Percentiles rank a stretch among this genome's conserved stretches.
These are phyloP conservation scores for Scheffersomyces cryptocercus DNA, from an alignment of 1,139 yeast genomes.

Conservation along the genomic window DNA sequence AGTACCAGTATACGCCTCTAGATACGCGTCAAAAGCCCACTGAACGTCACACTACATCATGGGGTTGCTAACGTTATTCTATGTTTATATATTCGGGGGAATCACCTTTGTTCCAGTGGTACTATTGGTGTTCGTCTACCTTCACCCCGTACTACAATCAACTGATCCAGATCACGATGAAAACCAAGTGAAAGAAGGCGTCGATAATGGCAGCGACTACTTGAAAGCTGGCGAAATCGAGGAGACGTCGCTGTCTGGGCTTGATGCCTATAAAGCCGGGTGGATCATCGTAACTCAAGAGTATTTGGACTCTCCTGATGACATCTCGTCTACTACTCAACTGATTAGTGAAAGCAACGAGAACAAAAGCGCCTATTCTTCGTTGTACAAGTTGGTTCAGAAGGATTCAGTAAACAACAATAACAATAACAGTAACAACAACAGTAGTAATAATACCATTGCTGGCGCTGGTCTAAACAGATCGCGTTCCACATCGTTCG, in stretches of 20 bases:
- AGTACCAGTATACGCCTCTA: too few relatives aligned
- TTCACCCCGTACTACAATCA: slow-evolving; percentile 30
- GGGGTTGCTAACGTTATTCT: slow-evolving; percentile 23
- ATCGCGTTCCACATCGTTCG: slow-evolving; percentile 18
- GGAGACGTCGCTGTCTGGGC: slow-evolving; percentile 59
- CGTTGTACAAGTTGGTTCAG: slow-evolving; percentile 58
- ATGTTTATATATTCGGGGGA: slow-evolving; percentile 64
- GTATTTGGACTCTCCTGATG: slow-evolving; percentile 53
- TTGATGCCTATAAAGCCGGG: slow-evolving; percentile 67
- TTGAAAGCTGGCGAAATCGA: slow-evolving; percentile 64
- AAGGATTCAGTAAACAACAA: slow-evolving; percentile 24
- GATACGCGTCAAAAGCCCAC: too few relatives aligned
- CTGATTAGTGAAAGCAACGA: slow-evolving; percentile 40
- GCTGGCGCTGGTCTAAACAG: slow-evolving; percentile 6
- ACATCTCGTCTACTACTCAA: slow-evolving; percentile 33
- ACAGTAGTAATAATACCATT: too few relatives aligned
- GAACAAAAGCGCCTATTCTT: slow-evolving; percentile 57
- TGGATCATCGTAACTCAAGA: slow-evolving; percentile 86
- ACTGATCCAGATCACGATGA: slow-evolving; percentile 9
- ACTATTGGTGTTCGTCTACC: slow-evolving; percentile 34
- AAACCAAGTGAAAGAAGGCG: slow-evolving; percentile 17
- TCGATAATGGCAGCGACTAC: slow-evolving; percentile 22
- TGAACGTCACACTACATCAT: slow-evolving; percentile 6
- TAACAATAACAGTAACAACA: slow-evolving; percentile 6
- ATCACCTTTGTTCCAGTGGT: slow-evolving; percentile 70